Base-by-base conservation (phyloP, 2,329 filamentous ascomycete species). In the Colletotrichum cereale region DNA sequence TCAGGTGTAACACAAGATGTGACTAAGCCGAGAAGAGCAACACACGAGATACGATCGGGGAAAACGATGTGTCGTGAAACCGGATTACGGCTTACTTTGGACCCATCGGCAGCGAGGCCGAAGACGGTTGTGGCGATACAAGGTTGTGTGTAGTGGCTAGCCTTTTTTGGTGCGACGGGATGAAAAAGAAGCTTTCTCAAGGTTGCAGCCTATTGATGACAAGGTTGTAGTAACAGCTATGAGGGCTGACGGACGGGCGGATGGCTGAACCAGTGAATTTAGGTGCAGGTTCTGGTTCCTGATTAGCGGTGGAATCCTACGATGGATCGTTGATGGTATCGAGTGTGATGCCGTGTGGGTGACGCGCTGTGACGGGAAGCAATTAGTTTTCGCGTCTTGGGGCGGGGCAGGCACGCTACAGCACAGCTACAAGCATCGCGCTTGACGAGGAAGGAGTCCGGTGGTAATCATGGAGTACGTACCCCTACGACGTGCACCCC, bases 321-420 rank as follows among this genome's bases (percentile, higher is more conserved):
- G 31, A 31, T 26, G 8, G 26, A 29, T 48, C 7, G 61, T 12
- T 50, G 42, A 44, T 50, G 53, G 21, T 24, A 18, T 52, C 34
- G 29, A 50, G 16, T 18, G 29, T 6, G 12, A 24, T 26, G 16
- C 6, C 14, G 48, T 24, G 31, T 24, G 31, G 21, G n/a, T 26
- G 55, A 61, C 55, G 62, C 53, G 67, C 52, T 38, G n/a, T 8
- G 55, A 10, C 18, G 38, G 21, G 62, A 60, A 55, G 47, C 55
- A 70, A 66, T 70, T 70, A 66, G 47, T 44, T 47, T 66, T 61
- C 67, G 67, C 67, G 67, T 48, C 38, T 40, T 31, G 53, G 67
- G 62, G 52, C 36, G 38, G 55, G 62, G 62, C 52, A 62, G 38
- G 26, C 38, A 36, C 48, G 26, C 18, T 5, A n/a, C n/a, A n/a